phyloP scores from a whole-genome alignment of 2,329 filamentous ascomycete species.

The Trichoderma gracile region DNA sequence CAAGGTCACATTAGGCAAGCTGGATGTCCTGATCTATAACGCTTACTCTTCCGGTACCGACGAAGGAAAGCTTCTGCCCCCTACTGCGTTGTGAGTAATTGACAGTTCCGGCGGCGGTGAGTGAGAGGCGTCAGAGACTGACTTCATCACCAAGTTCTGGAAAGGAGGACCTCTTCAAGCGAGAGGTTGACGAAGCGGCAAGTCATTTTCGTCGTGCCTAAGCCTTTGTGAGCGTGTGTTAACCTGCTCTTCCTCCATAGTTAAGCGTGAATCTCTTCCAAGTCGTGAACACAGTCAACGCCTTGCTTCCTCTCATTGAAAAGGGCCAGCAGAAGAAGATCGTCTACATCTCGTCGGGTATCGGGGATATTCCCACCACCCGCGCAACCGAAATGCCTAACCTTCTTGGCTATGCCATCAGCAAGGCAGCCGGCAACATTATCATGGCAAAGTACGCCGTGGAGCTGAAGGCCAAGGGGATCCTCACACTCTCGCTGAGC shows the following conservation, averaged over 20 bases:
- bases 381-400: not conserved
- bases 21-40: not conserved
- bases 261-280: not conserved
- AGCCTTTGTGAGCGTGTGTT: not conserved
- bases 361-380: not conserved
- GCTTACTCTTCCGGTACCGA: not conserved
- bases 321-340: not conserved
- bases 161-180: not conserved
- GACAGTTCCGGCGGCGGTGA: accelerated
- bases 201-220: not conserved
- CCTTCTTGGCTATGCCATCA: not conserved
- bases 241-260: not conserved
- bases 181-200: not conserved
- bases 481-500: not conserved
- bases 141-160: not conserved
- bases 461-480: not conserved
- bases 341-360: not conserved
- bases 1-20: not conserved
- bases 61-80: not conserved
- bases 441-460: not conserved
- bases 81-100: not conserved
- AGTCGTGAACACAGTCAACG: not conserved
- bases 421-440: not conserved
- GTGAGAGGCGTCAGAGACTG: not conserved
- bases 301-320: not conserved